Conservation (phyloP, 176 grass and related monocot species). For the Raddia guianensis region DNA sequence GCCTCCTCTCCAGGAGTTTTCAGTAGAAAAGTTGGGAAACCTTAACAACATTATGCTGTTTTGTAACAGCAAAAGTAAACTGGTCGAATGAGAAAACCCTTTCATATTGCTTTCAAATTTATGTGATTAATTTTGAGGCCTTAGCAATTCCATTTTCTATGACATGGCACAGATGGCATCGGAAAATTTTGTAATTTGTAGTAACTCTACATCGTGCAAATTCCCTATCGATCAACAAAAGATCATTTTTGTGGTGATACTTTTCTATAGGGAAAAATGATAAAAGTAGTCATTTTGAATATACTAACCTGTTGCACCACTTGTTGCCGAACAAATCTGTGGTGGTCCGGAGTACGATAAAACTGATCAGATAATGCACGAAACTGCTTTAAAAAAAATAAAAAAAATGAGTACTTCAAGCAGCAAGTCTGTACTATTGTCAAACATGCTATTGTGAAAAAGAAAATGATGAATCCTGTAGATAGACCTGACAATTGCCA, state of each 20-base stretch:
- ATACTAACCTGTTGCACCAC: constrained; percentile 74
- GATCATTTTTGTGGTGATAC: not conserved
- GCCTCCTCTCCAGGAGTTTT: not conserved
- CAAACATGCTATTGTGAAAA: not conserved
- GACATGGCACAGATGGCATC: not conserved
- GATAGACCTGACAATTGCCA: constrained; percentile 88
- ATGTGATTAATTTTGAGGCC: not conserved
- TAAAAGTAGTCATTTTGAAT: not conserved
- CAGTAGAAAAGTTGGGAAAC: no score
- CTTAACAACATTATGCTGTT: no score
- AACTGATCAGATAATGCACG: constrained; percentile 88
- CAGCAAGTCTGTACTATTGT: not conserved
- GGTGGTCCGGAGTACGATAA: constrained; percentile 72
- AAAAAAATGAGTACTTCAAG: constrained; percentile 1
- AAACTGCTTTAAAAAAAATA: constrained; percentile 57
- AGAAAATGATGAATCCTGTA: not conserved
- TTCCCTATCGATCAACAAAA: not conserved
- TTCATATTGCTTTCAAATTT: not conserved
- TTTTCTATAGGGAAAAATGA: not conserved
- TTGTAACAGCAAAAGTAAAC: not conserved
- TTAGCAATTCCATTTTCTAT: not conserved
- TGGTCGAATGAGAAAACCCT: not conserved
- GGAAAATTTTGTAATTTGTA: not conserved
- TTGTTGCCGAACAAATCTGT: constrained; percentile 85
- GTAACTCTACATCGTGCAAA: not conserved